These are phyloP conservation scores for Penicillium sp. DNA, from an alignment of 2,329 filamentous ascomycete species.

Conservation along the genomic window DNA sequence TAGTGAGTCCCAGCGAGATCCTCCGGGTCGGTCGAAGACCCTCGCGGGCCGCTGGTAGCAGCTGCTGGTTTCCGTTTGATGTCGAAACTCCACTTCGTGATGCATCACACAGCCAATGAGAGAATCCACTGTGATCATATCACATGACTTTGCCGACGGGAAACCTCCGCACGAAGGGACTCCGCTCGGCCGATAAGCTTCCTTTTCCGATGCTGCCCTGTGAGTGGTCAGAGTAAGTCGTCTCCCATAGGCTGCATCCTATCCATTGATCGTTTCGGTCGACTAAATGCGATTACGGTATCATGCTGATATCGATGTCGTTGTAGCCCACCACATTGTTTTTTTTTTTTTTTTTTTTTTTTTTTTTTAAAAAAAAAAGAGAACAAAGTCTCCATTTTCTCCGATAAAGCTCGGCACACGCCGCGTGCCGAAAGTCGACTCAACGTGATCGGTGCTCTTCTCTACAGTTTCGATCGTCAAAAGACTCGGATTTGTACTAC, in stretches of 20 bases:
- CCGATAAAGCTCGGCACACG: conserved; percentile 12
- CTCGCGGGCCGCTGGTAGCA: no score
- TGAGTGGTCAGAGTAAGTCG: not conserved
- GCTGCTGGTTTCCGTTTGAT: no score
- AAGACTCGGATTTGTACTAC: no score
- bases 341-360: no score
- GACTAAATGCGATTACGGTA: conserved; percentile 1
- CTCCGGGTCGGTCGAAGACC: not conserved
- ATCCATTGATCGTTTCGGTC: not conserved
- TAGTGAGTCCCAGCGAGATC: no score
- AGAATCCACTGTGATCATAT: not conserved
- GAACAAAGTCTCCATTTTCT: not conserved
- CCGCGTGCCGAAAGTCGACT: conserved; percentile 16
- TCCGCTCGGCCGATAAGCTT: conserved; percentile 22
- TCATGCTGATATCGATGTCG: no score
- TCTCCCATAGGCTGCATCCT: not conserved
- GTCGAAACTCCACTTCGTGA: not conserved
- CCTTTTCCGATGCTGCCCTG: conserved; percentile 7
- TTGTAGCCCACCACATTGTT: no score
- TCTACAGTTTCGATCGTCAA: no score
- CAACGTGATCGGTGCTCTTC: conserved; percentile 4
- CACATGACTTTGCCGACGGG: conserved; percentile 18
- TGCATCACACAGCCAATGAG: not conserved
- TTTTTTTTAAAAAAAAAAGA: no score
- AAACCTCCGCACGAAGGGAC: conserved; percentile 9